Evolutionary conservation across 2,329 filamentous ascomycete genomes (phyloP).

Genomic region (Aspergillus pseudoglaucus): DNA sequence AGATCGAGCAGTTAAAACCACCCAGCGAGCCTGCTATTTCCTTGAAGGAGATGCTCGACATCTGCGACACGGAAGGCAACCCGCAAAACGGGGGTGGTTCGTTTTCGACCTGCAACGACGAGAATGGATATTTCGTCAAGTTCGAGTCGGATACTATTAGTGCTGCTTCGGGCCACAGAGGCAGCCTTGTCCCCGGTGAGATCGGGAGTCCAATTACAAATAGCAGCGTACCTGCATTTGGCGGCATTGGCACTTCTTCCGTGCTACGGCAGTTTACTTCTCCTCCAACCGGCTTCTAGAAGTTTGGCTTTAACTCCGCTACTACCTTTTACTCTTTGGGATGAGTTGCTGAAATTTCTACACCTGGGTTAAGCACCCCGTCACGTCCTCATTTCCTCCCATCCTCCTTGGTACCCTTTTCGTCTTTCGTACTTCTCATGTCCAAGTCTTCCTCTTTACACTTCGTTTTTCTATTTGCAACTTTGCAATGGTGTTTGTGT

Average conservation of each 20-base stretch:
- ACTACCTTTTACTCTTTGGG: background rate
- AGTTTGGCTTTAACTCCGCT: constrained; percentile 11
- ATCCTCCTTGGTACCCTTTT: constrained; percentile 10
- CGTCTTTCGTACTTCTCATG: constrained; percentile 14
- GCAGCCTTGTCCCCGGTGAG: constrained; percentile 52
- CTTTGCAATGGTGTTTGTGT: background rate
- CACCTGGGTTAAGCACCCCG: constrained; percentile 11
- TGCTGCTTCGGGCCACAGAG: constrained; percentile 36
- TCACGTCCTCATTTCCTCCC: constrained; percentile 13
- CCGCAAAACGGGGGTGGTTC: constrained; percentile 80
- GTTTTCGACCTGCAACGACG: constrained; percentile 62
- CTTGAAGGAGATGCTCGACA: constrained; percentile 67
- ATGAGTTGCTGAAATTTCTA: constrained; percentile 2
- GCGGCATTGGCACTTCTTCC: constrained; percentile 30
- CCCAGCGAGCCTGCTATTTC: constrained; percentile 51
- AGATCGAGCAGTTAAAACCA: constrained; percentile 60
- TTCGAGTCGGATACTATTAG: constrained; percentile 49
- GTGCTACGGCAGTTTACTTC: constrained; percentile 34
- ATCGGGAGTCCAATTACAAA: constrained; percentile 61
- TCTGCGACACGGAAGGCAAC: constrained; percentile 88
- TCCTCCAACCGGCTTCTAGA: constrained; percentile 31
- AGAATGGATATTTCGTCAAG: constrained; percentile 36
- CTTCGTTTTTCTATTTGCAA: constrained; percentile 1
- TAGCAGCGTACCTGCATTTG: constrained; percentile 32
- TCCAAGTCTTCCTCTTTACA: constrained; percentile 10